These are phyloP conservation scores for Raphanus raphanistrum DNA, from an alignment of 345 rosid species.

Conservation along the genomic window DNA sequence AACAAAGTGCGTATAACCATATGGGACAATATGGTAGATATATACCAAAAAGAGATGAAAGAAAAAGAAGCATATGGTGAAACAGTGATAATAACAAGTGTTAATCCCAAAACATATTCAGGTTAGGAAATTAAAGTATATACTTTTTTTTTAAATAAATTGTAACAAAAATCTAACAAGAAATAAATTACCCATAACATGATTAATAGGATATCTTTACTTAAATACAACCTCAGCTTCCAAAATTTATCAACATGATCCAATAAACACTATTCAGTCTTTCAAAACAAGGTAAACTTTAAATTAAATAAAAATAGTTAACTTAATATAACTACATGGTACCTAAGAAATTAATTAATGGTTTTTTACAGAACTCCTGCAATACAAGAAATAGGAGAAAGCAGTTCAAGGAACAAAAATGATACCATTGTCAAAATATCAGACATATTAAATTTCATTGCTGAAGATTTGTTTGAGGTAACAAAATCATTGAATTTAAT, in stretches of 20 bases:
- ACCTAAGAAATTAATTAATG: too few relatives aligned
- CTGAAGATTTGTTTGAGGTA: too few relatives aligned
- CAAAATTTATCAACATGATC: neutral
- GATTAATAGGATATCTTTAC: neutral
- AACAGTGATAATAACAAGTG: neutral
- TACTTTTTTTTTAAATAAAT: neutral
- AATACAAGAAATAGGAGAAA: too few relatives aligned
- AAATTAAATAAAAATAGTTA: too few relatives aligned
- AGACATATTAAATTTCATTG: too few relatives aligned
- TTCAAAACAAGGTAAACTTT: neutral
- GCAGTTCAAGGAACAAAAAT: neutral
- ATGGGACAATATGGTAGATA: neutral
- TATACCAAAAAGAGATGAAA: neutral
- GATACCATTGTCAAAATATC: too few relatives aligned
- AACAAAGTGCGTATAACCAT: neutral
- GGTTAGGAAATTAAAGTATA: neutral
- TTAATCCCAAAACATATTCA: neutral
- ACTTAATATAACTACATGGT: too few relatives aligned
- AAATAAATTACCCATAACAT: neutral
- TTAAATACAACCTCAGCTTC: neutral
- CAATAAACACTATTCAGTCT: neutral
- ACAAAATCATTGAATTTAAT: too few relatives aligned
- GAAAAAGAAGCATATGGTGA: neutral
- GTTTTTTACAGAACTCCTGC: too few relatives aligned
- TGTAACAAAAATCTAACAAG: neutral